Base-by-base conservation (phyloP, 2,329 filamentous ascomycete genomes). In the Neospermospora avenae region DNA sequence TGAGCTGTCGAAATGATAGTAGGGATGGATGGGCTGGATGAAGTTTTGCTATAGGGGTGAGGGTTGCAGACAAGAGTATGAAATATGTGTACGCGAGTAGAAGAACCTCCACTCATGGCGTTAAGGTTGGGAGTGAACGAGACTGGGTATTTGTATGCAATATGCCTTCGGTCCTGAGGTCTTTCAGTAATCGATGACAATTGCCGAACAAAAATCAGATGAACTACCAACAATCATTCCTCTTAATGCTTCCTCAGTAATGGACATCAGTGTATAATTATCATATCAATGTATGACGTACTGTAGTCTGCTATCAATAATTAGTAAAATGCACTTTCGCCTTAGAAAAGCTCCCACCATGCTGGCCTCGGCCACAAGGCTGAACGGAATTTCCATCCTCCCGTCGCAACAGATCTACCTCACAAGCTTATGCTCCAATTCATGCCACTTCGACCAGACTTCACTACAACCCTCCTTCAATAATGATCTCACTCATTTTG, bases 91-190 rank as follows among this genome's bases (percentile, higher is more conserved):
- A 63, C n/a, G n/a, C n/a, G 39, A 61, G 41, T 37, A 57, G 22
- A 55, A 46, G 22, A 6, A 54, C 57, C 65, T 65, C 61, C 24
- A 55, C 65, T 64, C 41, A 22, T 58, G 65, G 63, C 63, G 61
- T 65, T 63, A 16, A 34, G 35, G 28, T 28, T 46, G 44, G 37
- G 18, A 35, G 44, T 8, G 34, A 10, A 31, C 16, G 20, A 42
- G 49, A 31, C 20, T 13, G 28, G 4, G n/a, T 49, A 22, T 18
- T n/a, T 57, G 44, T 42, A 24, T 20, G 35, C 41, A 41, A 31
- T 18, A 31, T n/a, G 41, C 18, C 39, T 10, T 7, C 10, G 18
- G 18, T 52, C 34, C 10, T 1, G 25, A 20, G 48, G 11, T 7
- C 14, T 28, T n/a, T 8, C 25, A 25, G n/a, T 18, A 16, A 11